Evolutionary conservation across 768 basidiomycete genomes (phyloP).

Genomic region (Chalciporus chontae): DNA sequence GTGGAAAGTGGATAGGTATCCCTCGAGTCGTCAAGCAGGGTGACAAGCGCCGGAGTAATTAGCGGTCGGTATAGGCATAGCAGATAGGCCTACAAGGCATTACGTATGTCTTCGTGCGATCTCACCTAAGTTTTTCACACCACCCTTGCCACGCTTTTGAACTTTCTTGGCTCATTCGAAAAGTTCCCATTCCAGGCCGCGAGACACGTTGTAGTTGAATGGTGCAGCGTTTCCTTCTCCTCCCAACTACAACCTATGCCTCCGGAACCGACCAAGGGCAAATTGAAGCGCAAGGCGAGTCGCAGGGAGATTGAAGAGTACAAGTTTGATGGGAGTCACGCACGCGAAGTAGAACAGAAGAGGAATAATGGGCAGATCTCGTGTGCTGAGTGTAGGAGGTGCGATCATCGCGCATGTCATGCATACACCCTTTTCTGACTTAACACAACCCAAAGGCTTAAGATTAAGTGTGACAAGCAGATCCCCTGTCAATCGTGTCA

Average conservation of each 20-base stretch:
- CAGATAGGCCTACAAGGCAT: too few species aligned
- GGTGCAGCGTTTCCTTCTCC: slow-evolving; percentile 3
- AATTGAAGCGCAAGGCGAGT: slow-evolving; percentile 46
- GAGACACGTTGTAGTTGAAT: slow-evolving; percentile 8
- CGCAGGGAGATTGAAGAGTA: slow-evolving; percentile 51
- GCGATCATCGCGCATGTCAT: slow-evolving; percentile 49
- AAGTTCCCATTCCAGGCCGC: slow-evolving; percentile 18
- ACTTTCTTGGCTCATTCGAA: slow-evolving; percentile 13
- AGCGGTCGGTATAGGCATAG: too few species aligned
- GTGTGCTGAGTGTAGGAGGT: slow-evolving; percentile 79
- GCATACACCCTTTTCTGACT: slow-evolving; percentile 23
- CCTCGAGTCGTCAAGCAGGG: neutral
- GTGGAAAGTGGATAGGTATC: too few species aligned
- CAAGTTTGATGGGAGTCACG: slow-evolving; percentile 49
- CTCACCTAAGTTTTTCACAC: slow-evolving; percentile 31
- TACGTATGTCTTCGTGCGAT: too few species aligned
- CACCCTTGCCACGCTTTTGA: slow-evolving; percentile 21
- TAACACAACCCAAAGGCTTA: slow-evolving; percentile 45
- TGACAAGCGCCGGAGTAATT: neutral
- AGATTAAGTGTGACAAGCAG: slow-evolving; percentile 82
- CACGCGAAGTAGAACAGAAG: slow-evolving; percentile 70
- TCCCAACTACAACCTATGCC: slow-evolving; percentile 41
- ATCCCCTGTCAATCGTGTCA: slow-evolving; percentile 77
- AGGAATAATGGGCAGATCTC: slow-evolving; percentile 73
- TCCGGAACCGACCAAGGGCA: slow-evolving; percentile 49